Base-by-base conservation (phyloP, 2,329 filamentous ascomycete genomes). In the Fusarium sp. region DNA sequence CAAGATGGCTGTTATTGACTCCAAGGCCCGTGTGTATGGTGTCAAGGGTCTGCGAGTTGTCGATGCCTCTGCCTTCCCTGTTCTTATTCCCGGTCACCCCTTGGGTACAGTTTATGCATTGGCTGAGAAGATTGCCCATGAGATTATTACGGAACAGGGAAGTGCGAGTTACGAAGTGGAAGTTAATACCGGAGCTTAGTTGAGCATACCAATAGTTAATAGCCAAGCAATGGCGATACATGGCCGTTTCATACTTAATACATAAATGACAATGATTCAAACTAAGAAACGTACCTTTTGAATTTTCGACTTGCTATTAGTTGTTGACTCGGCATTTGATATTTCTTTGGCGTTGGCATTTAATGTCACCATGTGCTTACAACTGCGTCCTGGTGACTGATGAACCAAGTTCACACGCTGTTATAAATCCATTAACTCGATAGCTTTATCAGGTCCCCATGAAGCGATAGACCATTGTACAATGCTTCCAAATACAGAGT, bases 101-200 rank as follows among this genome's bases (percentile, higher is more conserved):
- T 53, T 65, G 20, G 70, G 73, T 33, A 73, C 73, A 0, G 56
- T 71, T 0, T 75, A 75, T 57, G 73, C 67, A 0, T 46, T 73
- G 24, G 73, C 73, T 3, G 73, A 75, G 70, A 75, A 75, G 62
- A 73, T 75, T 62, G 67, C 69, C 1, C 38, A 71, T 46, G 69
- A 71, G 2, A 71, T 71, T 24, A 69, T 71, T 4, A 29, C 44
- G 1, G 69, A 61, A n/a, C 38, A 68, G 8, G n/a, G 67, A 38
- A 36, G 11, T 6, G 36, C 16, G 1, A 46, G 20, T 2, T 11
- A 58, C 0, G 6, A 42, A 10, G 17, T 64, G 1, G 68, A 64
- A 2, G 44, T 67, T 3, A 40, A 61, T 5, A 40, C 40, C 0
- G 24, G 51, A 5, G 58, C 31, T 17, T 44, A 64, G n/a, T 51